A percentile compares a stretch with the other conserved stretches of the same genome.
phyloP scores from a whole-genome alignment of 2,329 filamentous ascomycete species.

The Colletotrichum truncatum region DNA sequence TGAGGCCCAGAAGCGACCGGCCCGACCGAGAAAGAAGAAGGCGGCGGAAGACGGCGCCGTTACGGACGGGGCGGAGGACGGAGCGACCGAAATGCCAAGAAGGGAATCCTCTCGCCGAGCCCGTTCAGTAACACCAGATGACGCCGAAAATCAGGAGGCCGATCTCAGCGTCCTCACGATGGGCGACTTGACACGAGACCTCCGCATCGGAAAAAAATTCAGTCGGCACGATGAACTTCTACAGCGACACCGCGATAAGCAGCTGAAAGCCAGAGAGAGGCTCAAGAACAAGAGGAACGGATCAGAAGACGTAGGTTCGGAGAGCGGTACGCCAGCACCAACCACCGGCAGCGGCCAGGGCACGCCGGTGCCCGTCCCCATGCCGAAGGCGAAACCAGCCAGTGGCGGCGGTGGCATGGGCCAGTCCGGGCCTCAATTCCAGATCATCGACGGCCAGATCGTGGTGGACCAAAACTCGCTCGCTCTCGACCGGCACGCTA shows the following conservation, averaged over 20 bases:
- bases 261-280: constrained; percentile 45
- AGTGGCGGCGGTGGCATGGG: neutral
- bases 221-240: constrained; percentile 78
- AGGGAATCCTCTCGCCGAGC: constrained; percentile 42
- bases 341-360: neutral
- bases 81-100: constrained; percentile 5
- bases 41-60: constrained; percentile 21
- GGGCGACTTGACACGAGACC: constrained; percentile 75
- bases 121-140: constrained; percentile 67
- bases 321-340: constrained; percentile 29
- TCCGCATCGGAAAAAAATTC: constrained; percentile 78
- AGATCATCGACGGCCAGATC: constrained; percentile 77
- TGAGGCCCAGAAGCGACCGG: constrained; percentile 15
- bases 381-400: constrained; percentile 33
- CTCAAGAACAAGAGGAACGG: constrained; percentile 37
- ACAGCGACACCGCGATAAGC: constrained; percentile 66
- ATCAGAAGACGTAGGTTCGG: constrained; percentile 30
- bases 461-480: constrained; percentile 75
- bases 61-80: constrained; percentile 22
- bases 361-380: no score
- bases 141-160: constrained; percentile 69
- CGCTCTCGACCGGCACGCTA: constrained; percentile 73
- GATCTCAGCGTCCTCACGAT: constrained; percentile 75
- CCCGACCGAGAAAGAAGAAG: constrained; percentile 32
- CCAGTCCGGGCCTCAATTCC: constrained; percentile 61